Percentiles rank a stretch among this genome's conserved stretches.
Conservation (phyloP, 2,329 filamentous ascomycete species). For the Akanthomyces muscarius region DNA sequence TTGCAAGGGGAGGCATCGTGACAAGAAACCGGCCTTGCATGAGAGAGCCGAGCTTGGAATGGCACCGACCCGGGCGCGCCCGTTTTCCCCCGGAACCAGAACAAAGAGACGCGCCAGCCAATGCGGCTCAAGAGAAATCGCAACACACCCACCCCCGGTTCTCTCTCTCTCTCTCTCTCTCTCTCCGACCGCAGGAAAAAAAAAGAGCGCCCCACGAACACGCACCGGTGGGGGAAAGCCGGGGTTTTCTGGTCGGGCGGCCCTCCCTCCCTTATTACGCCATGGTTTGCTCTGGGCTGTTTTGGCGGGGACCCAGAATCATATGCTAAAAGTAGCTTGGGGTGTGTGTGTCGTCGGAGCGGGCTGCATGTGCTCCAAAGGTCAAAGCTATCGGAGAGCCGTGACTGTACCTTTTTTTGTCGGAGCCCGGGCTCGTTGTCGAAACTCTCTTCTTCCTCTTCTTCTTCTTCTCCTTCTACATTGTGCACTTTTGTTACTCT, state of each 20-base stretch:
- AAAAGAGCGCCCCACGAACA: background rate
- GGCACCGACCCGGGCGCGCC: conserved; percentile 9
- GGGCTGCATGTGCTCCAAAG: conserved; percentile 9
- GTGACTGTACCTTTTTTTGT: conserved; percentile 7
- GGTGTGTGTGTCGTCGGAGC: background rate
- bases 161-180: background rate
- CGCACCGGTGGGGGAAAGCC: conserved; percentile 5
- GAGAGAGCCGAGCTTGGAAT: conserved; percentile 1
- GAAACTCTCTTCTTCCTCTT: conserved; percentile 15
- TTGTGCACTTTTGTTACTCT: conserved; percentile 5
- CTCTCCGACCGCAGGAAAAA: background rate
- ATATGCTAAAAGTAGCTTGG: conserved; percentile 17
- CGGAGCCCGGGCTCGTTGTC: conserved; percentile 5
- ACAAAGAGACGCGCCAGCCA: background rate
- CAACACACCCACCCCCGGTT: background rate
- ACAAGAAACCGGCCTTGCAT: too few relatives aligned
- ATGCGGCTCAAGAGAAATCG: conserved; percentile 14
- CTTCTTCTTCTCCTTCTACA: conserved; percentile 14
- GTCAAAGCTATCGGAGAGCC: conserved; percentile 14
- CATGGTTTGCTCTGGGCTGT: conserved; percentile 1
- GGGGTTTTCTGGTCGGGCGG: background rate
- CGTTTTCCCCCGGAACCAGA: background rate
- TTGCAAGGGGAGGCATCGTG: too few relatives aligned
- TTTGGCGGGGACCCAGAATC: conserved; percentile 17
- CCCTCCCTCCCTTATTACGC: conserved; percentile 9